Evolutionary conservation across 1,139 yeast genomes (phyloP).

Genomic region (Candida sp.): DNA sequence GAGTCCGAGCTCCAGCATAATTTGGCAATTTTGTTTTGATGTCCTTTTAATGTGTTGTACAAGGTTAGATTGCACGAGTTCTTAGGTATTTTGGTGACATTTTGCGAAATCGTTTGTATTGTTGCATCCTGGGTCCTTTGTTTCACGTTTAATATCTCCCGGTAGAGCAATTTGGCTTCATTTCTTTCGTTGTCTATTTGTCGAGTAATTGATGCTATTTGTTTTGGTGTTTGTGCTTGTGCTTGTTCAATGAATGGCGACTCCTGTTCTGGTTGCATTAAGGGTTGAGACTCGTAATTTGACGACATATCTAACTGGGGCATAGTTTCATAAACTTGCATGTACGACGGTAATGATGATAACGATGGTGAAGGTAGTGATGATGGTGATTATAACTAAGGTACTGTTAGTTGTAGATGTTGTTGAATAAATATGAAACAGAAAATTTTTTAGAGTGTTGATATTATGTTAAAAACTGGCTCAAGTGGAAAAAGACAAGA

Average conservation of each 20-base stretch:
- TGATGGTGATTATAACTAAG: background rate
- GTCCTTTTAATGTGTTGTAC: constrained; percentile 63
- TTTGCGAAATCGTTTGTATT: constrained; percentile 40
- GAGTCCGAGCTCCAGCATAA: constrained; percentile 74
- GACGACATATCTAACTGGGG: background rate
- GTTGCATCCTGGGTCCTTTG: constrained; percentile 49
- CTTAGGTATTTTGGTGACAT: constrained; percentile 31
- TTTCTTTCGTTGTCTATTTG: constrained; percentile 41
- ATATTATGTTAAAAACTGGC: background rate
- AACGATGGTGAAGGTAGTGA: background rate
- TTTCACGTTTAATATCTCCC: constrained; percentile 51
- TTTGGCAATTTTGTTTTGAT: constrained; percentile 72
- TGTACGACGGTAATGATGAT: background rate
- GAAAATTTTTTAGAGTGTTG: background rate
- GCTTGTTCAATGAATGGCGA: constrained; percentile 1
- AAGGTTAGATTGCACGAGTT: constrained; percentile 36
- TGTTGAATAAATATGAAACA: background rate
- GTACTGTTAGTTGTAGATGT: background rate
- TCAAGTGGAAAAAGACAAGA: background rate
- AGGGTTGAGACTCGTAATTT: background rate
- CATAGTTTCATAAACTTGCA: background rate
- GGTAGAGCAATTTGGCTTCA: constrained; percentile 51
- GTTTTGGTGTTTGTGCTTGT: constrained; percentile 7
- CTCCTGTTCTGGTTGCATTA: background rate
- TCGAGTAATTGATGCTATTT: constrained; percentile 9